Base-by-base conservation (phyloP, 2,329 filamentous ascomycete species). In the Ustulina deusta region DNA sequence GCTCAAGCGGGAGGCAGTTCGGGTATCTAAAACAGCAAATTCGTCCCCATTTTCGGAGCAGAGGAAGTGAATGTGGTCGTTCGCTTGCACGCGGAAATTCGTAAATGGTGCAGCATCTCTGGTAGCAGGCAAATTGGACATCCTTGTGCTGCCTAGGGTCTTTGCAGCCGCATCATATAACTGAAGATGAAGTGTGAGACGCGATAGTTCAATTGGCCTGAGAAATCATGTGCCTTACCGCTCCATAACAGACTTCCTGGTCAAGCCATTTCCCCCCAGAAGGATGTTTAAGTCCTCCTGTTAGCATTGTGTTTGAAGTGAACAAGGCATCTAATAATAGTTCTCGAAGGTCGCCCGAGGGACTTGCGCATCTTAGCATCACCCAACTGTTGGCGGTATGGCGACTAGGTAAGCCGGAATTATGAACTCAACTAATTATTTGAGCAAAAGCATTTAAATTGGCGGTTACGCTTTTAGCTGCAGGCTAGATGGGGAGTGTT, bases 211-310 rank as follows among this genome's bases (percentile, higher is more conserved):
- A 27, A 27, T 25, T 27, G 11, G n/a, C 15, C 2, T 49, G 5
- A 9, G 42, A 42, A 42, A 9, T 27, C n/a, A 2, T 1, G 6
- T 40, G 36, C 11, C 58, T 51, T 61, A 61, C 58, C 17, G 58
- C 4, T 5, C 58, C 58, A 17, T 52, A 52, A 15, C 58, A 61
- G 25, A 61, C 10, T 22, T 61, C 46, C 11, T 22, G 2, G n/a
- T 54, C 34, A n/a, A 4, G 3, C 13, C 9, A 0, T 61, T 51
- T 22, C 3, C 2, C 51, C 3, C 25, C 9, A 27, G 10, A n/a
- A 40, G 15, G 25, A 6, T 17, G 17, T 29, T 27, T 3, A 42
- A 52, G 27, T 13, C 3, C 6, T 20, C 22, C n/a, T n/a, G n/a
- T n/a, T n/a, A 27, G 22, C 46, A 25, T 46, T n/a, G n/a, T n/a